Evolutionary conservation across 495 filamentous ascomycete species (phyloP).

Genomic region (Cercophora samala): DNA sequence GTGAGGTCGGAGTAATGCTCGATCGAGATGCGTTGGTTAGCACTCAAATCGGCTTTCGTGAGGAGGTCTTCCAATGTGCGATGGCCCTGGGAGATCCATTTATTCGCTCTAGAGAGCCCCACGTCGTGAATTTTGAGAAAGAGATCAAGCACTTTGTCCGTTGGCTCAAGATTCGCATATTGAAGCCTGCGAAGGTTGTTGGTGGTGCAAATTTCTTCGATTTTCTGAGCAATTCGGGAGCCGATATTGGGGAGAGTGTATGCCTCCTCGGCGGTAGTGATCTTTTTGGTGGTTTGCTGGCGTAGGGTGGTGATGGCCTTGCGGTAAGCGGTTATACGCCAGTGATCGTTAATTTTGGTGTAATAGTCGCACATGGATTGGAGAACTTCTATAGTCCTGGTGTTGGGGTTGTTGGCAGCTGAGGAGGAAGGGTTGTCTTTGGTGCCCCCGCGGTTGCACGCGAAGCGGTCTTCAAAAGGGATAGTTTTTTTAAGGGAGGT

Average conservation of each 20-base stretch:
- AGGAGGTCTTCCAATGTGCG: conserved; percentile 70
- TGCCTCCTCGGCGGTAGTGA: conserved; percentile 68
- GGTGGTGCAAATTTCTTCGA: conserved; percentile 83
- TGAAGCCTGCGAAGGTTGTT: conserved; percentile 73
- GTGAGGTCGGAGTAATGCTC: conserved; percentile 80
- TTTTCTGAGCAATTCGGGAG: conserved; percentile 73
- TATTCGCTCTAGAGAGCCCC: conserved; percentile 64
- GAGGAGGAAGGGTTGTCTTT: conserved; percentile 24
- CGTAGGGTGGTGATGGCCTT: conserved; percentile 71
- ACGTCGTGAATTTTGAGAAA: conserved; percentile 82
- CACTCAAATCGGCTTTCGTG: conserved; percentile 60
- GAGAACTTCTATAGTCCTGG: conserved; percentile 70
- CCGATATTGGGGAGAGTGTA: conserved; percentile 68
- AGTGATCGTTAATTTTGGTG: conserved; percentile 68
- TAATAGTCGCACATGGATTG: conserved; percentile 84
- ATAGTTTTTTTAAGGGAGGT: conserved; percentile 21
- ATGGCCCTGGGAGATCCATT: conserved; percentile 77
- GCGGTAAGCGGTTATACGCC: conserved; percentile 75
- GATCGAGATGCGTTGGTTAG: conserved; percentile 74
- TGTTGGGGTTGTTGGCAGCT: conserved; percentile 54
- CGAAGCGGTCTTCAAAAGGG: conserved; percentile 40
- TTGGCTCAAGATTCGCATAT: conserved; percentile 58
- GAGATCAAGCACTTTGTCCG: conserved; percentile 57
- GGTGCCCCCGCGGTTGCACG: conserved; percentile 43
- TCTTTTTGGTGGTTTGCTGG: conserved; percentile 57